Conservation (phyloP, 176 grass and related monocot species). For the Pharus latifolius region DNA sequence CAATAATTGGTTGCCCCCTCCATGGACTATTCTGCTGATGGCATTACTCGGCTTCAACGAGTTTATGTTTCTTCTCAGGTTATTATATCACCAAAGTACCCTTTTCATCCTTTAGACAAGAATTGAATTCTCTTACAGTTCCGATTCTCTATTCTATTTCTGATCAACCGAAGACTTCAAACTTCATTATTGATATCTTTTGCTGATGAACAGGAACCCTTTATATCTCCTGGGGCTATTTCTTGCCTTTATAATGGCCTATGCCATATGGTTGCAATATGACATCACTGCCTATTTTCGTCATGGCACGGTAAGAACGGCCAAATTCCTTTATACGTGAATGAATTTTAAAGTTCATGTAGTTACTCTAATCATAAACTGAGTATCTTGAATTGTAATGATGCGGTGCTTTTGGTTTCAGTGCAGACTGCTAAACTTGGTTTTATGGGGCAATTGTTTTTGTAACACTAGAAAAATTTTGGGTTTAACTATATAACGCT, state of each 20-base stretch:
- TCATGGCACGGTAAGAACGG: constrained; percentile 48
- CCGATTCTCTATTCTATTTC: not conserved
- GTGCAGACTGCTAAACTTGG: too few species aligned
- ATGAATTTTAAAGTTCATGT: not conserved
- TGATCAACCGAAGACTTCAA: not conserved
- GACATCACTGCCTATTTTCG: constrained; percentile 51
- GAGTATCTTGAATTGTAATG: too few species aligned
- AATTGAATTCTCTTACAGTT: not conserved
- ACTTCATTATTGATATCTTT: constrained; percentile 1
- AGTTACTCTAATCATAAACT: too few species aligned
- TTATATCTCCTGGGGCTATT: constrained; percentile 55
- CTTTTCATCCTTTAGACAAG: not conserved
- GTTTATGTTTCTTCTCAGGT: constrained; percentile 83
- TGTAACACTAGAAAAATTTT: too few species aligned
- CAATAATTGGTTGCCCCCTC: constrained; percentile 50
- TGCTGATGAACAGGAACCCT: constrained; percentile 65
- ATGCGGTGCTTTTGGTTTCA: too few species aligned
- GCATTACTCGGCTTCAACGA: constrained; percentile 74
- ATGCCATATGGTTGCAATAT: constrained; percentile 57
- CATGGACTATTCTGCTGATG: constrained; percentile 65
- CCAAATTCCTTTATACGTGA: not conserved
- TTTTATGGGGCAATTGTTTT: too few species aligned
- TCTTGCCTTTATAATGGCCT: constrained; percentile 45
- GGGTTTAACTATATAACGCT: too few species aligned
- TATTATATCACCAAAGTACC: not conserved